Conservation (phyloP, 129 eudicot species). For the Pittosporum tobira region DNA sequence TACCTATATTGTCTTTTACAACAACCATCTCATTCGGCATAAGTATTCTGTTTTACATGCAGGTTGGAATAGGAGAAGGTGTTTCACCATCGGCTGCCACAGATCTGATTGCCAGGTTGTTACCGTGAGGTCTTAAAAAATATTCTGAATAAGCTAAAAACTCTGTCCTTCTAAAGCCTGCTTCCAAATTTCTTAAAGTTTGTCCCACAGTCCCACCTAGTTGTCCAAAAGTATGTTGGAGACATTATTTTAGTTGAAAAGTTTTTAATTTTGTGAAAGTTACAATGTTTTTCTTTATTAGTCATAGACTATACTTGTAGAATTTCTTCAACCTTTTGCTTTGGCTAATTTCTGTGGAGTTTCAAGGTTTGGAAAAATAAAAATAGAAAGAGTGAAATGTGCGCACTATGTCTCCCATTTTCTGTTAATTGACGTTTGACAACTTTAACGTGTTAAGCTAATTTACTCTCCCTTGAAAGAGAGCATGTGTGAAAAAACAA, state of each 20-base stretch:
- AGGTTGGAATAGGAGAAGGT: conserved; percentile 99
- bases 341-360: neutral
- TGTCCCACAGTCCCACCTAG: neutral
- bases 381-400: no score
- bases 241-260: no score
- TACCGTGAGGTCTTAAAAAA: no score
- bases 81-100: conserved; percentile 99
- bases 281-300: no score
- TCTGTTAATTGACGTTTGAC: neutral
- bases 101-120: conserved; percentile 82
- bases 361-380: neutral
- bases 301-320: no score
- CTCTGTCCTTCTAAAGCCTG: neutral
- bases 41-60: conserved; percentile 12
- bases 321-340: no score
- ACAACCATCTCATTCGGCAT: conserved; percentile 10
- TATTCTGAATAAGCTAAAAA: no score
- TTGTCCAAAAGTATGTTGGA: neutral
- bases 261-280: no score
- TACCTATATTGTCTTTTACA: neutral
- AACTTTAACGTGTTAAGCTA: neutral
- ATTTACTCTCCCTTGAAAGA: no score
- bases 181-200: neutral
- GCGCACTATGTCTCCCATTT: neutral
- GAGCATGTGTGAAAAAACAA: neutral